A percentile compares a stretch with the other conserved stretches of the same genome.
These are phyloP conservation scores for Brassica nigra DNA, from an alignment of 345 rosid genomes.

Conservation along the genomic window DNA sequence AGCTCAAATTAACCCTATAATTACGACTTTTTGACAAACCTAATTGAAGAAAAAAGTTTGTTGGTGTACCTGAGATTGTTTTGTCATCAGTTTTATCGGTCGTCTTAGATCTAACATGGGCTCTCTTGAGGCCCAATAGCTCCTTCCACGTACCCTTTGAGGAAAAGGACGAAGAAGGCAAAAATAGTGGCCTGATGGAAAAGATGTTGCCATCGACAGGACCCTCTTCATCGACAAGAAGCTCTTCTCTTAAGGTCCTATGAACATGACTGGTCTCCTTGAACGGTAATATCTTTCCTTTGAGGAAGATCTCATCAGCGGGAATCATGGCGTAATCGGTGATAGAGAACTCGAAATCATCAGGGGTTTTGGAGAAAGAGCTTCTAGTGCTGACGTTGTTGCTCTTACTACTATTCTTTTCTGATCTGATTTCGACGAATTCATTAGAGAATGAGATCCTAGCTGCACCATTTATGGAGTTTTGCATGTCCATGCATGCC, in stretches of 20 bases:
- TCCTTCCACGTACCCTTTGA: slow-evolving; percentile 62
- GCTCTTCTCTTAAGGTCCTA: slow-evolving; percentile 84
- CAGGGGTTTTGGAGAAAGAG: slow-evolving; percentile 46
- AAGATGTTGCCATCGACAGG: slow-evolving; percentile 42
- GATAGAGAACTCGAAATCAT: slow-evolving; percentile 89
- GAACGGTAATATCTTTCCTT: slow-evolving; percentile 81
- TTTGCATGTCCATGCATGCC: slow-evolving; percentile 72
- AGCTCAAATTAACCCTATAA: neutral
- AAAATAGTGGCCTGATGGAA: slow-evolving; percentile 50
- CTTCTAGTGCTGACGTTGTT: slow-evolving; percentile 43
- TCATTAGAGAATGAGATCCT: slow-evolving; percentile 90
- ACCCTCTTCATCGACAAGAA: slow-evolving; percentile 53
- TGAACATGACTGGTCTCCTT: slow-evolving; percentile 58
- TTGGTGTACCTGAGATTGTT: slow-evolving; percentile 41
- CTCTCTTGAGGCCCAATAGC: slow-evolving; percentile 61
- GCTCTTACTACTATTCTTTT: slow-evolving; percentile 44
- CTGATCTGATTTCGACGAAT: slow-evolving; percentile 63
- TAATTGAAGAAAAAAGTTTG: neutral
- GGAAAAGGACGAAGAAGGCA: slow-evolving; percentile 33
- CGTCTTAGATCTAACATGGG: slow-evolving; percentile 64
- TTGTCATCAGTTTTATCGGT: slow-evolving; percentile 36
- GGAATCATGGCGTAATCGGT: slow-evolving; percentile 75
- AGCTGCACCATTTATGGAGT: slow-evolving; percentile 48
- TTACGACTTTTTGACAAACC: neutral
- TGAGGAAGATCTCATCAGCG: slow-evolving; percentile 87